phyloP scores from a whole-genome alignment of 1,139 yeast species.

The Lodderomyces pseudojiufengensis region DNA sequence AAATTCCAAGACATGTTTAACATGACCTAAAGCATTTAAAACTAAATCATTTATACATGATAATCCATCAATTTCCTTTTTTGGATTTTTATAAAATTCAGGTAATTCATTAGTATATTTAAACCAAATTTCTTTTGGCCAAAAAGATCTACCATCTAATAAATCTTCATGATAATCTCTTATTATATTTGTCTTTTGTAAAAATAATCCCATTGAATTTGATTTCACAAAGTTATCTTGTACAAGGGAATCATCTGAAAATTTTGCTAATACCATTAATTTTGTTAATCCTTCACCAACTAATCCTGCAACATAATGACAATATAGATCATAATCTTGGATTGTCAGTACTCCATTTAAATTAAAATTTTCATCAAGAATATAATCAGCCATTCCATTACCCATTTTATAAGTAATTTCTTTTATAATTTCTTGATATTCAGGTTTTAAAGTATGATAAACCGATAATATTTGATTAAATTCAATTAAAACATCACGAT shows the following conservation, averaged over 20 bases:
- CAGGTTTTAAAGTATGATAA: conserved; percentile 68
- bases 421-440: conserved; percentile 72
- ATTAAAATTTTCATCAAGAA: conserved; percentile 74
- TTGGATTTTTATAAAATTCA: conserved; percentile 47
- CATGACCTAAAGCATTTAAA: conserved; percentile 74
- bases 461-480: conserved; percentile 68
- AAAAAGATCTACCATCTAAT: conserved; percentile 88
- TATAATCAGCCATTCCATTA: conserved; percentile 95
- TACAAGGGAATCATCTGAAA: conserved; percentile 51
- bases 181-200: conserved; percentile 93
- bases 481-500: conserved; percentile 72
- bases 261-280: conserved; percentile 66
- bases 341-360: conserved; percentile 73
- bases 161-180: conserved; percentile 94
- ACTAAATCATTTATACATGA: conserved; percentile 81
- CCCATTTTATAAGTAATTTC: conserved; percentile 87
- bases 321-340: conserved; percentile 82
- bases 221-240: conserved; percentile 54
- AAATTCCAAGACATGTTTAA: conserved; percentile 71
- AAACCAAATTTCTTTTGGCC: conserved; percentile 94
- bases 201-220: conserved; percentile 90
- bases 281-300: conserved; percentile 95
- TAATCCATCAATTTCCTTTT: conserved; percentile 51
- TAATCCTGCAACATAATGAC: conserved; percentile 96
- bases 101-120: conserved; percentile 66